These are phyloP conservation scores for Zygosaccharomyces gambellarensis DNA, from an alignment of 805 yeast species.

Conservation along the genomic window DNA sequence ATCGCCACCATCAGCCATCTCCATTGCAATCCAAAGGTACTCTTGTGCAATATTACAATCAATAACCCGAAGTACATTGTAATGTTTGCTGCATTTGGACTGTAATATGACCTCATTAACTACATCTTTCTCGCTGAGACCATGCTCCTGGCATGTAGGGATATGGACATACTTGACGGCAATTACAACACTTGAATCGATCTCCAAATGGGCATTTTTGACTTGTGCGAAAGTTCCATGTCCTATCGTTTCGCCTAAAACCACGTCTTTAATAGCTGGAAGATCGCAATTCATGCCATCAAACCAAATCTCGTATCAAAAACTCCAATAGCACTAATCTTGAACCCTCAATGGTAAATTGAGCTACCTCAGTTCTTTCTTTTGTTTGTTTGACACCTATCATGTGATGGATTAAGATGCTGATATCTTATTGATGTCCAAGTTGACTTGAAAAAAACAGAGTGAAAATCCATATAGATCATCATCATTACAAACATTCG, in stretches of 20 bases:
- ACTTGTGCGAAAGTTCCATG: slow-evolving; percentile 67
- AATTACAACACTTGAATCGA: slow-evolving; percentile 38
- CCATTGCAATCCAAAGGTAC: slow-evolving; percentile 65
- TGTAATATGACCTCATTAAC: slow-evolving; percentile 58
- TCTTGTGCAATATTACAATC: slow-evolving; percentile 50
- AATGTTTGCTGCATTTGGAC: slow-evolving; percentile 51
- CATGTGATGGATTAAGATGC: slow-evolving; percentile 1
- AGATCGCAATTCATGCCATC: slow-evolving; percentile 24
- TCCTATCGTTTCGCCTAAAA: slow-evolving; percentile 51
- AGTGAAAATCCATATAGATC: not conserved
- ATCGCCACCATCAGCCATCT: slow-evolving; percentile 71
- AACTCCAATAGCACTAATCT: too few species aligned
- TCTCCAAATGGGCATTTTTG: slow-evolving; percentile 42
- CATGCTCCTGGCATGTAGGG: slow-evolving; percentile 34
- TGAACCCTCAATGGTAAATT: not conserved
- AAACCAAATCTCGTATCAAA: not conserved
- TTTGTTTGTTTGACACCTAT: not conserved
- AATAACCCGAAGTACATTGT: slow-evolving; percentile 52
- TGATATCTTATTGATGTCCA: not conserved
- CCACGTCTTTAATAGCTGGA: slow-evolving; percentile 46
- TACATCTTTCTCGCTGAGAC: slow-evolving; percentile 39
- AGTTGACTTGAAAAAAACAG: not conserved
- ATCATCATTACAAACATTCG: not conserved
- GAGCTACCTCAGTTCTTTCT: not conserved
- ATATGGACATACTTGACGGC: slow-evolving; percentile 58